Evolutionary conservation across 2,329 filamentous ascomycete genomes (phyloP), one percentile per base, ranked within the genome.

Genomic region (Didymosphaeria variabile): DNA sequence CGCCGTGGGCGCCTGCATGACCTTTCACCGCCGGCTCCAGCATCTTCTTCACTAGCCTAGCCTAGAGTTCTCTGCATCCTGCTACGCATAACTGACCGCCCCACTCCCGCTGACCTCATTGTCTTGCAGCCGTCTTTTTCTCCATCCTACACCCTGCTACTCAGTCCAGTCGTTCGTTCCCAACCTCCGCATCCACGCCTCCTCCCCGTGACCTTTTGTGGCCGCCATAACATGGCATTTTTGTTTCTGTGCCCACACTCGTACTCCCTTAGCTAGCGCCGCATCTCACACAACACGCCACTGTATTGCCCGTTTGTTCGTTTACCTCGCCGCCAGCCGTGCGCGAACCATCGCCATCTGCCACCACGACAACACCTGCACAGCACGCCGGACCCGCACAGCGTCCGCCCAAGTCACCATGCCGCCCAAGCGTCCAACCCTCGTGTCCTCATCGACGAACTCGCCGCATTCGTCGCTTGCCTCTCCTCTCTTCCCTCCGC

Each of bases 341-440:
- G 54, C 56, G 19, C 32, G 38, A 40, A 26, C 32, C 40, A 55
- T 55, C 42, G 45, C 38, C 52, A 40, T 26, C 45, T 32, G 13
- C 34, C 49, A 5, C 8, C 34, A 34, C 51, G 6, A 9, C n/a
- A 29, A 46, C 52, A 21, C 29, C 45, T 21, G n/a, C 44, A 47
- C 9, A 34, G 23, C 19, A 31, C 52, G 32, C 50, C 47, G 5
- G 31, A 31, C 36, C 45, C 32, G 52, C 49, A 38, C 50, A 38
- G 50, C 60, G 40, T 55, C 52, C 52, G 52, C 53, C 53, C 19
- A 21, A 46, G 40, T 46, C 40, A 40, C 59, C 56, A 67, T 64
- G 60, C 49, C 59, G 34, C 62, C 62, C 52, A 55, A 61, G 47
- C 59, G 59, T 38, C 59, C 59, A 31, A 23, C 54, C 31, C 42